Base-by-base conservation (phyloP, 2,329 filamentous ascomycete genomes). In the Xylaria hypoxylon region DNA sequence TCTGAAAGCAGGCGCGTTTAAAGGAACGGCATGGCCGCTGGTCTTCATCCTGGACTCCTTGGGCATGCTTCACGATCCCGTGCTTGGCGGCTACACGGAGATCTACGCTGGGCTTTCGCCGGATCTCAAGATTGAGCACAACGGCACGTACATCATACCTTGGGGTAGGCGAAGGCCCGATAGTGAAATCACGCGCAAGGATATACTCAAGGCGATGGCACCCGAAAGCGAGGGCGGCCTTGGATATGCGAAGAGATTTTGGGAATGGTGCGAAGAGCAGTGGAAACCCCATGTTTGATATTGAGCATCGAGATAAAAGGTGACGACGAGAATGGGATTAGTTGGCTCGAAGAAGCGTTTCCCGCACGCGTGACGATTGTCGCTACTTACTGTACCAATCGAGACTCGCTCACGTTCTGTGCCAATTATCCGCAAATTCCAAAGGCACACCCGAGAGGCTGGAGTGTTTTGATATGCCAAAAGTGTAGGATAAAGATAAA, bases 131-230 rank as follows among this genome's bases (percentile, higher is more conserved):
- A 64, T 56, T n/a, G 65, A 68, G n/a, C 65, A 70, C 17, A 65
- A 59, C 31, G 64, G 64, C 2, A 71, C 52, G 3, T 70, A 64
- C 24, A 65, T 71, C 11, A 62, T 68, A 31, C 71, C 70, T 4
- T 71, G 68, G 70, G 71, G 70, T n/a, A 57, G 68, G 44, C 62
- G 63, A n/a, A 35, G 66, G 15, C 64, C 64, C 1, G 67, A 71
- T 52, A 45, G 28, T n/a, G 65, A 62, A 50, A 63, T 65, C 7
- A 56, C 71, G 3, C 68, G 77, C 10, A 66, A 73, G 57, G 75
- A 79, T 33, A 67, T 78, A 5, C n/a, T 77, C 7, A 70, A 72
- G 22, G 73, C 71, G 2, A 74, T 77, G 68, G 65, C 62, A 45
- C 45, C 72, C 0, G 62, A 70, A 15, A 68, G 70, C 15, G 71